phyloP scores from a whole-genome alignment of 495 filamentous ascomycete genomes.

The Astrothelium macrocarpum region DNA sequence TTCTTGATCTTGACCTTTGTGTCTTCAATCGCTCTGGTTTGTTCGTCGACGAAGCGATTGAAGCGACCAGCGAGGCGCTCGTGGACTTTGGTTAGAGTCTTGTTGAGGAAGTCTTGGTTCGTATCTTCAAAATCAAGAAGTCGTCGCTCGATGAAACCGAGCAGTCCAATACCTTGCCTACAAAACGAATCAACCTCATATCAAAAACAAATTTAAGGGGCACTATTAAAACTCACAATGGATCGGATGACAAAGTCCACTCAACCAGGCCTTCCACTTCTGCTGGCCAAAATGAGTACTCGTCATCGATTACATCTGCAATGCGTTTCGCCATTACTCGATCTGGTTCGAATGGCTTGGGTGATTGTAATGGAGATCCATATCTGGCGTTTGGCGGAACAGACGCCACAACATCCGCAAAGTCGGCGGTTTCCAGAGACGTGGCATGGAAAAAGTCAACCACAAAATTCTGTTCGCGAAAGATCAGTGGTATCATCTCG shows the following conservation, averaged over 20 bases:
- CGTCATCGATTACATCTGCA: constrained; percentile 71
- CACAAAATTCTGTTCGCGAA: constrained; percentile 89
- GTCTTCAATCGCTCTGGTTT: constrained; percentile 90
- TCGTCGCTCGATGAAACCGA: constrained; percentile 68
- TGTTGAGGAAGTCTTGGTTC: constrained; percentile 83
- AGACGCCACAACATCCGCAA: constrained; percentile 62
- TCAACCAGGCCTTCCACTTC: constrained; percentile 75
- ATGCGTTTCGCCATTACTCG: constrained; percentile 70
- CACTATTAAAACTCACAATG: constrained; percentile 51
- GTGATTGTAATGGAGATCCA: constrained; percentile 57
- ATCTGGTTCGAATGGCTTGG: constrained; percentile 73
- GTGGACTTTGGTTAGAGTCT: constrained; percentile 68
- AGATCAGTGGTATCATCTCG: constrained; percentile 67
- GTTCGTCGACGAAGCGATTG: constrained; percentile 84
- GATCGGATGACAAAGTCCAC: constrained; percentile 71
- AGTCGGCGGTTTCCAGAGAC: constrained; percentile 66
- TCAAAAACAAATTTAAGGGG: background rate
- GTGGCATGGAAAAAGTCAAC: constrained; percentile 87
- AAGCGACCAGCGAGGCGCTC: constrained; percentile 66
- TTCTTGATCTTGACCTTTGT: constrained; percentile 99
- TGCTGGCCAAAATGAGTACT: constrained; percentile 70
- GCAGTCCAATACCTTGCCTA: constrained; percentile 80
- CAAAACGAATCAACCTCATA: constrained; percentile 4
- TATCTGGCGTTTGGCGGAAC: constrained; percentile 56
- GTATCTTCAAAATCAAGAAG: constrained; percentile 70